phyloP scores from a whole-genome alignment of 257 asterid genomes.

The Nicotiana sylvestris region DNA sequence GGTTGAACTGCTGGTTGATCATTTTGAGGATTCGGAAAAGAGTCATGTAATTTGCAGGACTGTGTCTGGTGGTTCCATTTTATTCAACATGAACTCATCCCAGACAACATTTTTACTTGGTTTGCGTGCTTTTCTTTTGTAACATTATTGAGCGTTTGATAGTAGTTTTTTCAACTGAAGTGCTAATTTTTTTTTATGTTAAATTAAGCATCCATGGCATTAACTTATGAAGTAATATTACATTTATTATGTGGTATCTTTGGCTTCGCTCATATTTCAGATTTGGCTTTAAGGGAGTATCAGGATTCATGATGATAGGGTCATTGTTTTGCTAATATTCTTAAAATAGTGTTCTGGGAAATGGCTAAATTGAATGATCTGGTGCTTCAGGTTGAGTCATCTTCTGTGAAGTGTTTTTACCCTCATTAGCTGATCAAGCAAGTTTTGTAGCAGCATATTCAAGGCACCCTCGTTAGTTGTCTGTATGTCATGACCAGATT shows the following conservation, averaged over 20 bases:
- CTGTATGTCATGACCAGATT: background rate
- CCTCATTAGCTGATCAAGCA: background rate
- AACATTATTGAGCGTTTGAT: background rate
- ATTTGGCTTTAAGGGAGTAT: background rate
- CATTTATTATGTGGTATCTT: background rate
- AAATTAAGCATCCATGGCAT: background rate
- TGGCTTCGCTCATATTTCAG: background rate
- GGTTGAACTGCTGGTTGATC: conserved; percentile 8
- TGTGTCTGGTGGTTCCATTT: background rate
- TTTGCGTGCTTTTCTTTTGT: background rate
- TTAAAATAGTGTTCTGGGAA: background rate
- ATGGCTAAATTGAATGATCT: background rate
- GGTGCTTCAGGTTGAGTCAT: background rate
- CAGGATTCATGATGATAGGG: background rate
- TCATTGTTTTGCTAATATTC: background rate
- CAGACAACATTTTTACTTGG: background rate
- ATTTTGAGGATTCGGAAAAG: background rate
- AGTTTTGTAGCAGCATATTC: background rate
- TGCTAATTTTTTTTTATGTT: background rate
- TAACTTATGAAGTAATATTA: background rate
- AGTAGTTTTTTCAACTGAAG: background rate
- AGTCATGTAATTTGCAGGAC: background rate
- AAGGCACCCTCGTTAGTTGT: background rate
- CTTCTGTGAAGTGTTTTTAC: background rate
- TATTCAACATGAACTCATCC: background rate